A percentile compares a stretch with the other conserved stretches of the same genome.
Conservation (phyloP, 306 rosid genomes). For the Rosa persica region DNA sequence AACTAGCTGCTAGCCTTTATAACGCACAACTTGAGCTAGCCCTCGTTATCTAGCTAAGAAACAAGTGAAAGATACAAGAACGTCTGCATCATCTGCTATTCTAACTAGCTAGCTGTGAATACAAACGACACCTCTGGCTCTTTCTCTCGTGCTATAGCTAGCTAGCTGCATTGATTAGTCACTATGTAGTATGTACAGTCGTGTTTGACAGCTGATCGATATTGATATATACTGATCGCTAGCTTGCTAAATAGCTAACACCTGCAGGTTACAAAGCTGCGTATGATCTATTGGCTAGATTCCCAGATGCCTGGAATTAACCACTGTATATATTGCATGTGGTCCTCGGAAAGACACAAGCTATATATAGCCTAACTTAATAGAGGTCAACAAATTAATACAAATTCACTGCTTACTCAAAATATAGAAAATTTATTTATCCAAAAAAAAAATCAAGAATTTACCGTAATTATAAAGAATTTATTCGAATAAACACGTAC, state of each 20-base stretch:
- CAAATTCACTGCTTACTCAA: neutral
- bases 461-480: neutral
- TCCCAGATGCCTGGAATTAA: constrained; percentile 25
- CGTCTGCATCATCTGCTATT: neutral
- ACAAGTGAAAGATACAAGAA: neutral
- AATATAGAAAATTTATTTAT: neutral
- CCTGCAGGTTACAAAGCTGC: neutral
- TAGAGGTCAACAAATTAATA: neutral
- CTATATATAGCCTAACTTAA: neutral
- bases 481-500: neutral
- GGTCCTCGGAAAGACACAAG: constrained; percentile 7
- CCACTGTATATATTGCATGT: constrained; percentile 6
- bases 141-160: neutral
- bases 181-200: neutral
- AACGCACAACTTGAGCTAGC: neutral
- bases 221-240: neutral
- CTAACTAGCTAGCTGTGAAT: neutral
- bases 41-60: neutral
- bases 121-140: neutral
- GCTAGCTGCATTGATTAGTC: neutral
- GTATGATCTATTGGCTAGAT: constrained; percentile 8
- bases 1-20: neutral
- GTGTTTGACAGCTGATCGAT: neutral
- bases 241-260: neutral
- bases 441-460: constrained; percentile 11